A percentile compares a stretch with the other conserved stretches of the same genome.
phyloP scores from a whole-genome alignment of 2,329 filamentous ascomycete species.

The Ophiocordyceps camponoti-leonardi region DNA sequence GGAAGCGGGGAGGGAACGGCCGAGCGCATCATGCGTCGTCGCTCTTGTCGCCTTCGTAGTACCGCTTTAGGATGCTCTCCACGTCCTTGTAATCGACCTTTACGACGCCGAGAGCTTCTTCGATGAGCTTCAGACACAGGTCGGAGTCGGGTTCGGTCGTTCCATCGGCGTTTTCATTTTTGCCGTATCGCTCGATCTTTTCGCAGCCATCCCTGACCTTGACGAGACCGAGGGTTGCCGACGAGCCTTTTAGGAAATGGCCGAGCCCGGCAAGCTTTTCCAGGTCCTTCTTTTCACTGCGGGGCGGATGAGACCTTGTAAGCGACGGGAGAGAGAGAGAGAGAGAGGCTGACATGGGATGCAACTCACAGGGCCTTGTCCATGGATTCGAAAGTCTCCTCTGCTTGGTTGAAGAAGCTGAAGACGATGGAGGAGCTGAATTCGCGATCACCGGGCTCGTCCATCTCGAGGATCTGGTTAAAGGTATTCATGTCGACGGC shows the following conservation, averaged over 20 bases:
- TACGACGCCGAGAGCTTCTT: slow-evolving; percentile 49
- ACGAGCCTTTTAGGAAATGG: slow-evolving; percentile 95
- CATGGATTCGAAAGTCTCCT: slow-evolving; percentile 75
- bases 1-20: neutral
- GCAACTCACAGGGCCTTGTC: slow-evolving; percentile 59
- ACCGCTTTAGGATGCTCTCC: slow-evolving; percentile 51
- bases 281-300: slow-evolving; percentile 51
- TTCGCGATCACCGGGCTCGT: slow-evolving; percentile 72
- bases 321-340: too few species aligned
- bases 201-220: slow-evolving; percentile 90
- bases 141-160: slow-evolving; percentile 47
- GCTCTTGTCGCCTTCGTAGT: slow-evolving; percentile 27
- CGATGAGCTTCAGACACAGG: slow-evolving; percentile 52
- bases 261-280: slow-evolving; percentile 65
- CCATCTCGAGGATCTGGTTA: slow-evolving; percentile 95
- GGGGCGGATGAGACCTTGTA: too few species aligned
- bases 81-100: slow-evolving; percentile 64
- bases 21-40: neutral
- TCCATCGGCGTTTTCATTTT: slow-evolving; percentile 64
- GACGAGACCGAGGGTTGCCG: slow-evolving; percentile 76
- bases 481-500: slow-evolving; percentile 69
- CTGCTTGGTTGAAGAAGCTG: slow-evolving; percentile 85
- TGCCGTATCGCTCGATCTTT: slow-evolving; percentile 88
- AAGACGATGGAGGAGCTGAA: slow-evolving; percentile 82
- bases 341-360: neutral